These are phyloP conservation scores for Citrus unshiu DNA, from an alignment of 345 rosid species.

Conservation along the genomic window DNA sequence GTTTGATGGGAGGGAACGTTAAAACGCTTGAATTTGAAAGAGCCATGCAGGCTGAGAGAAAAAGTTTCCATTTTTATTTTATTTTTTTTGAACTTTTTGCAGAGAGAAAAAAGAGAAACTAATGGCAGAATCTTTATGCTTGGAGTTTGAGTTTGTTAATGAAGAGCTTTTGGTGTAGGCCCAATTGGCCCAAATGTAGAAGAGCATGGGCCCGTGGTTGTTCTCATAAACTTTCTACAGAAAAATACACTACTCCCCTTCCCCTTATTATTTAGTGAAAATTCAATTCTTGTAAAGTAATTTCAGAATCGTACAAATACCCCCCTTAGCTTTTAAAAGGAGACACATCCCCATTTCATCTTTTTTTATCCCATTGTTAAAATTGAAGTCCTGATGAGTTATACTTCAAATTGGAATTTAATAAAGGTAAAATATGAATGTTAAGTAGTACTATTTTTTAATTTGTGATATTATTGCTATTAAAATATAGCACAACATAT, in stretches of 20 bases:
- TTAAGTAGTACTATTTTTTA: too few species aligned
- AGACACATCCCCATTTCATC: background rate
- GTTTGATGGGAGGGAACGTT: slow-evolving; percentile 17
- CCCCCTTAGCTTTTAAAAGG: background rate
- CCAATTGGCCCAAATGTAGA: background rate
- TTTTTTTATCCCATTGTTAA: background rate
- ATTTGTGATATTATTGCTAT: too few species aligned
- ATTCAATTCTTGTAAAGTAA: too few species aligned
- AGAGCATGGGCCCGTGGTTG: background rate
- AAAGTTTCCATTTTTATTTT: background rate
- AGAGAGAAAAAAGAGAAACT: background rate
- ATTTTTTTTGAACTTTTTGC: background rate
- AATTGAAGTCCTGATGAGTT: background rate
- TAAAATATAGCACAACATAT: too few species aligned
- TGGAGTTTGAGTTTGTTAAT: background rate
- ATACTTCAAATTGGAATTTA: background rate
- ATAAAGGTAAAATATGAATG: background rate
- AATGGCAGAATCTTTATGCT: background rate
- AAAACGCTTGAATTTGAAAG: slow-evolving; percentile 7
- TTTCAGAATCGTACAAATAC: background rate
- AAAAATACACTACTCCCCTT: background rate
- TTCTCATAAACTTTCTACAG: too few species aligned
- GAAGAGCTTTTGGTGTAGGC: background rate
- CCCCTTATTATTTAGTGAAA: background rate
- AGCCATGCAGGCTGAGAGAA: slow-evolving; percentile 3